A percentile compares a stretch with the other conserved stretches of the same genome.
phyloP scores from a whole-genome alignment of 2,329 filamentous ascomycete genomes.

The Dactylellina parvicollis region DNA sequence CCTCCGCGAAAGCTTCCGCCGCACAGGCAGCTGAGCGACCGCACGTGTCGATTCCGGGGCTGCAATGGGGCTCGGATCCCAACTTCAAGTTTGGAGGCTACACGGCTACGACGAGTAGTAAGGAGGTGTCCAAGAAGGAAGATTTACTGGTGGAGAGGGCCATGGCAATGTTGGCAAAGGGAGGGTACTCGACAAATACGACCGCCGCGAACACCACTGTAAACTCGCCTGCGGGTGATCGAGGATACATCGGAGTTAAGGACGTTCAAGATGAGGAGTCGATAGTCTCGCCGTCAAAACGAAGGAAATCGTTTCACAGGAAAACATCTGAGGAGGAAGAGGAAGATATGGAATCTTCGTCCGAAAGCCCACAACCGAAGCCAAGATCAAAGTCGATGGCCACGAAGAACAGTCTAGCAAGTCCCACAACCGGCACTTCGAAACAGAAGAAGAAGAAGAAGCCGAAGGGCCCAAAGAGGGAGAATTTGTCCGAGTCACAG shows the following conservation, averaged over 20 bases:
- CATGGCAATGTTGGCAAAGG: slow-evolving; percentile 54
- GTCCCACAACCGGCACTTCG: slow-evolving; percentile 58
- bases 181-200: slow-evolving; percentile 48
- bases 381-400: slow-evolving; percentile 29
- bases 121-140: slow-evolving; percentile 43
- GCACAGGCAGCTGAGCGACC: slow-evolving; percentile 12
- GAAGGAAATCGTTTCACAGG: slow-evolving; percentile 50
- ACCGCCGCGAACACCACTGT: slow-evolving; percentile 56
- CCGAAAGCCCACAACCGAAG: slow-evolving; percentile 49
- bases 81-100: slow-evolving; percentile 58
- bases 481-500: slow-evolving; percentile 78
- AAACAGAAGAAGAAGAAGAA: slow-evolving; percentile 64
- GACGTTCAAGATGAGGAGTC: slow-evolving; percentile 25
- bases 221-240: slow-evolving; percentile 57
- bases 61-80: slow-evolving; percentile 58
- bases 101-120: slow-evolving; percentile 11
- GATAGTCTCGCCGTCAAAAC: slow-evolving; percentile 49
- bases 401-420: slow-evolving; percentile 31
- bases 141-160: slow-evolving; percentile 54
- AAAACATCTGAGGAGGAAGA: slow-evolving; percentile 56
- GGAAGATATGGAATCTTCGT: slow-evolving; percentile 55
- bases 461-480: slow-evolving; percentile 66
- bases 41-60: slow-evolving; percentile 35
- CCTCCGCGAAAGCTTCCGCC: slow-evolving; percentile 14
- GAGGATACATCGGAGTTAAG: slow-evolving; percentile 48